Evolutionary conservation across 1,139 yeast genomes (phyloP), one percentile per base, ranked within the genome.

Genomic region (Suzukiozyma palmioleophila): DNA sequence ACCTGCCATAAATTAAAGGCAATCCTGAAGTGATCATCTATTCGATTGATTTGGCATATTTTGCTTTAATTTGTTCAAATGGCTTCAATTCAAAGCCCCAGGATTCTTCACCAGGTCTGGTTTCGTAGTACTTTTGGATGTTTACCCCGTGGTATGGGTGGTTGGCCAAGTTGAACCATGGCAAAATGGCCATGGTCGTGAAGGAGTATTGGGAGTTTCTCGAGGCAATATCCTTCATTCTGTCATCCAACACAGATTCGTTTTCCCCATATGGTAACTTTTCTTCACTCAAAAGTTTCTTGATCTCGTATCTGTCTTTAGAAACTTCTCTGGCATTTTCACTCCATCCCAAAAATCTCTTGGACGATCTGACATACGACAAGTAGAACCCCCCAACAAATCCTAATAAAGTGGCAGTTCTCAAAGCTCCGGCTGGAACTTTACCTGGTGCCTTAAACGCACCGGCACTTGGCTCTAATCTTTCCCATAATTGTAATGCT

Each of bases 141-240:
- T 82, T 84, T 42, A 84, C 81, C 28, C 94, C 95, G 60, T 87
- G 96, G 66, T 81, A 83, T 51, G 87, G 89, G 62, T 87, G 96
- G 56, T 80, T 66, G 37, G 82, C 89, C 48, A 84, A 66, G 64
- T 87, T 87, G 70, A 87, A 85, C 89, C 90, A 83, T 29, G 95
- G 95, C 53, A 86, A 63, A 47, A 84, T 58, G 41, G 82, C 79
- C 53, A 82, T 58, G 42, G 73, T 66, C 43, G 78, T 62, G 53
- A 79, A 81, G 8, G 95, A 79, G 58, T 80, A 81, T 52, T 82
- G 85, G 18, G 95, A 83, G 69, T 85, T 84, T 66, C 89, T 78
- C 55, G 85, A 81, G 47, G 95, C 81, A 49, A 84, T 71, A 52
- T 81, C 85, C 61, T 86, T 86, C 54, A 82, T 64, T 70, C 89